phyloP scores from a whole-genome alignment of 2,329 filamentous ascomycete genomes.

The Hypoxylon sp. region DNA sequence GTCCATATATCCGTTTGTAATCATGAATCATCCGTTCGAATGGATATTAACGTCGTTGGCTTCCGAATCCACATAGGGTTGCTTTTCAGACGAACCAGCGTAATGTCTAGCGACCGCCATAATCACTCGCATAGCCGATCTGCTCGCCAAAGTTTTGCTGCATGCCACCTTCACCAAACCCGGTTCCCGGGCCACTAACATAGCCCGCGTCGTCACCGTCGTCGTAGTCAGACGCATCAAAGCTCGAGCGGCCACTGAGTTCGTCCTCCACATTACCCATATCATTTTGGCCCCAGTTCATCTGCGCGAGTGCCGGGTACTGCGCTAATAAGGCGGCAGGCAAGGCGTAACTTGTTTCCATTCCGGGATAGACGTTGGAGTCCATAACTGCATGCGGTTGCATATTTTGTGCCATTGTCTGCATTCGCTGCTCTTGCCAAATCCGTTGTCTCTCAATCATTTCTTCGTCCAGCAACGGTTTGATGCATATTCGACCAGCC shows the following conservation, averaged over 20 bases:
- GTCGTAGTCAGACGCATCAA: slow-evolving; percentile 83
- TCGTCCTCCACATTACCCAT: slow-evolving; percentile 82
- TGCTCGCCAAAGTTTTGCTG: slow-evolving; percentile 65
- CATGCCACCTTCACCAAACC: slow-evolving; percentile 69
- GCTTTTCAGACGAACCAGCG: neutral
- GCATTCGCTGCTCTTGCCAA: slow-evolving; percentile 79
- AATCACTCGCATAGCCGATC: slow-evolving; percentile 67
- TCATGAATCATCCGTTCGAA: slow-evolving; percentile 20
- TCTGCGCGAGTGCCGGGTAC: slow-evolving; percentile 90
- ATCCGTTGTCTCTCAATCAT: slow-evolving; percentile 81
- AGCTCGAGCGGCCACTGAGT: slow-evolving; percentile 82
- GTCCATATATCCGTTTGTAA: slow-evolving; percentile 20
- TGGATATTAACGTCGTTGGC: slow-evolving; percentile 15
- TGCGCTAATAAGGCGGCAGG: slow-evolving; percentile 90
- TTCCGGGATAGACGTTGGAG: slow-evolving; percentile 67
- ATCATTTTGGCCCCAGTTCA: slow-evolving; percentile 80
- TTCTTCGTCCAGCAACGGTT: slow-evolving; percentile 96
- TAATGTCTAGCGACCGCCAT: slow-evolving; percentile 57
- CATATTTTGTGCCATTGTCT: slow-evolving; percentile 69
- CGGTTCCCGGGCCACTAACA: slow-evolving; percentile 71
- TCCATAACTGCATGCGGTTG: slow-evolving; percentile 61
- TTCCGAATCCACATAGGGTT: slow-evolving; percentile 3
- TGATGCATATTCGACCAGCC: slow-evolving; percentile 95
- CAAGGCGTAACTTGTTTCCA: slow-evolving; percentile 76
- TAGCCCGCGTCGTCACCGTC: slow-evolving; percentile 79